phyloP scores from a whole-genome alignment of 2,329 filamentous ascomycete genomes.

The Chaetomiaceae sp. region DNA sequence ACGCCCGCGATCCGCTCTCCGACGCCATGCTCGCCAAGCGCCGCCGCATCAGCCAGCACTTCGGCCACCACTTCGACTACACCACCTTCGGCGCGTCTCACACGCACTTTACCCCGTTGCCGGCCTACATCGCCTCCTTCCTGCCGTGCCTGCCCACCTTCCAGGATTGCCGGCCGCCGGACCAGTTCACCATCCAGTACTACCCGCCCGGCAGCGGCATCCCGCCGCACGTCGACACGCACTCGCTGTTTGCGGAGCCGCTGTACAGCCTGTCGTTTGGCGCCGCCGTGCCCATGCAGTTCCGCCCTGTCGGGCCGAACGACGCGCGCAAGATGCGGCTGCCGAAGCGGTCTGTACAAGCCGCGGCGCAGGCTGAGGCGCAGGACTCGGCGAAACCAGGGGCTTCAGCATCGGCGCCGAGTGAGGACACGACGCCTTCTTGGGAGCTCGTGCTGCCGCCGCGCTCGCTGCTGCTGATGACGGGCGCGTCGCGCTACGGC shows the following conservation, averaged over 20 bases:
- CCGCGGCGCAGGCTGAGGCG: no score
- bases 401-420: background rate
- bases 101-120: slow-evolving; percentile 18
- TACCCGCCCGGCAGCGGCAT: slow-evolving; percentile 56
- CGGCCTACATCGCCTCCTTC: slow-evolving; percentile 19
- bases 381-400: background rate
- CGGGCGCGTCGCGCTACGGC: slow-evolving; percentile 22
- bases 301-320: slow-evolving; percentile 26
- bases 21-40: slow-evolving; percentile 6
- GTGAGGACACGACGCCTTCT: slow-evolving; percentile 1
- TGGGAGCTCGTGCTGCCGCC: slow-evolving; percentile 23
- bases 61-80: slow-evolving; percentile 23
- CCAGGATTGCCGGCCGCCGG: slow-evolving; percentile 30
- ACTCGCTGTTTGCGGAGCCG: slow-evolving; percentile 39
- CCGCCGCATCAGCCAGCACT: slow-evolving; percentile 23
- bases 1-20: slow-evolving; percentile 12
- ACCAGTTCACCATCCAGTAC: slow-evolving; percentile 53
- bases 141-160: slow-evolving; percentile 31
- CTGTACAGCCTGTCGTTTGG: slow-evolving; percentile 42
- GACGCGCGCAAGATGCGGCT: slow-evolving; percentile 25
- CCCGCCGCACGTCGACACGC: slow-evolving; percentile 56
- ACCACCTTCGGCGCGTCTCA: slow-evolving; percentile 24
- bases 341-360: slow-evolving; percentile 21
- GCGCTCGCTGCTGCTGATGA: slow-evolving; percentile 24
- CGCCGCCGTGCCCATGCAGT: slow-evolving; percentile 39